Base-by-base conservation (phyloP, 371 early-diverging fungal species). In the Apophysomyces variabilis region DNA sequence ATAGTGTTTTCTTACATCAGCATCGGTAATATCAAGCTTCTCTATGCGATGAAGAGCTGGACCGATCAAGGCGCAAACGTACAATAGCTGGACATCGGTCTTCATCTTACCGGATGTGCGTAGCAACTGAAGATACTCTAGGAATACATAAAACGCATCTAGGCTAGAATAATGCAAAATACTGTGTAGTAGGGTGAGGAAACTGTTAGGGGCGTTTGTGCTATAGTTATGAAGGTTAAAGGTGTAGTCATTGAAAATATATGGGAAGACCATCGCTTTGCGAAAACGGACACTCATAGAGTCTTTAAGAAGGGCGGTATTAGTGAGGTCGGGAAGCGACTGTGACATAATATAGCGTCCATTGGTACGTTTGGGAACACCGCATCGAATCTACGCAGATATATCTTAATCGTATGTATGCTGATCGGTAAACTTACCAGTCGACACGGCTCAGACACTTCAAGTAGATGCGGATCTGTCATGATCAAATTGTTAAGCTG, bases 11-110 rank as follows among this genome's bases (percentile, higher is more conserved):
- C 71, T 67, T 79, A 82, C 84, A 38, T 78, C 82, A n/a, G 80
- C 75, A 60, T 84, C 79, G 8, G 74, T 75, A 8, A 67, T 68
- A 58, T 80, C 75, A 39, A 77, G 39, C 57, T 88, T 86, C 66
- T 88, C 90, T 46, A 92, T 84, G 35, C 93, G 86, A 74, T 92
- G 89, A 36, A 92, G 72, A 16, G 89, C 76, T 0, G 93, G 93
- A 0, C 92, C 93, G 45, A 92, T 69, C 57, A 91, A 69, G 11
- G 90, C 87, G 64, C 90, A 90, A 54, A 92, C 72, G 60, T 91
- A 93, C 21, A 92, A 76, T 16, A 92, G 67, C 66, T 93, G 93
- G 4, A 87, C 84, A 71, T 93, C 93, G 0, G 92, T 87, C 44
- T 79, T 75, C 38, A 92, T 69, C 44, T 71, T 69, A 44, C 77